Conservation (phyloP, 805 yeast species). For the Ogataea kodamae region DNA sequence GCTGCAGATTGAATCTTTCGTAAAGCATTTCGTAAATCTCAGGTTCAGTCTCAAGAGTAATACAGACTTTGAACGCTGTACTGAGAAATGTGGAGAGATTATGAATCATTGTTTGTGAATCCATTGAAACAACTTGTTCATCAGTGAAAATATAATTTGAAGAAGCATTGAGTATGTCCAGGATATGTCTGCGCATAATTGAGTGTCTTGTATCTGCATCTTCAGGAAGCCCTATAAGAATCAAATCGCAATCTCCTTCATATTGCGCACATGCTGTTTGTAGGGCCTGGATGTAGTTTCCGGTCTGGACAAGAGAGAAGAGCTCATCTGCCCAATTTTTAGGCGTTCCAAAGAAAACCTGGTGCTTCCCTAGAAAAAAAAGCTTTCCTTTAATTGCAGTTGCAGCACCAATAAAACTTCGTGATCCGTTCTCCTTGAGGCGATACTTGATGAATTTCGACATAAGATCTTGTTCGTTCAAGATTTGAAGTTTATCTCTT, state of each 20-base stretch:
- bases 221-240: conserved; percentile 55
- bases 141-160: conserved; percentile 40
- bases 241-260: conserved; percentile 44
- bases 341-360: conserved; percentile 53
- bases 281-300: conserved; percentile 55
- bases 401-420: conserved; percentile 31
- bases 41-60: conserved; percentile 35
- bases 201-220: conserved; percentile 40
- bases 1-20: conserved; percentile 39
- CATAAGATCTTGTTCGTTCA: conserved; percentile 37
- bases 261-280: conserved; percentile 52
- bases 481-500: conserved; percentile 36
- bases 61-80: conserved; percentile 39
- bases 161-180: conserved; percentile 54
- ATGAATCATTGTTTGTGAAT: conserved; percentile 11
- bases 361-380: conserved; percentile 50
- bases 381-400: conserved; percentile 43
- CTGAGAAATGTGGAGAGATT: conserved; percentile 33
- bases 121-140: conserved; percentile 9
- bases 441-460: conserved; percentile 36
- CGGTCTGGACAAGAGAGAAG: conserved; percentile 43
- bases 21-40: conserved; percentile 42
- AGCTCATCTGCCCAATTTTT: conserved; percentile 70
- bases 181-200: conserved; percentile 50
- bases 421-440: conserved; percentile 12